Conservation (phyloP, 2,329 filamentous ascomycete species). For the Calonectria hawksworthii region DNA sequence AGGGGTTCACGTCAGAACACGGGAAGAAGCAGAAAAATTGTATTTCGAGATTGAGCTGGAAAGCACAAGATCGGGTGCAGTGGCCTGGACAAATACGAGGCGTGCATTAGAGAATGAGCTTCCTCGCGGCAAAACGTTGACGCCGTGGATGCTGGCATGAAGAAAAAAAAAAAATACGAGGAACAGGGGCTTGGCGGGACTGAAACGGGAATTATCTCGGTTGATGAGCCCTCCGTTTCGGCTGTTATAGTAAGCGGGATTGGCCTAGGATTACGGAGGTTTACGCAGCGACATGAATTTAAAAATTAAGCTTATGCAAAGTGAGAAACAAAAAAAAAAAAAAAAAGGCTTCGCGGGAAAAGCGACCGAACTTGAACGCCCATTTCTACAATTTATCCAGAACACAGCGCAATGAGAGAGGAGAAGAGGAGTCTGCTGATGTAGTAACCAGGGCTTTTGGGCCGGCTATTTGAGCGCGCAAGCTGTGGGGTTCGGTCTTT, state of each 20-base stretch:
- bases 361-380: background rate
- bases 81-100: background rate
- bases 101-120: background rate
- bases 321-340: background rate
- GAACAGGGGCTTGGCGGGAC: background rate
- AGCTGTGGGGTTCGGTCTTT: slow-evolving; percentile 9
- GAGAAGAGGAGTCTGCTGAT: background rate
- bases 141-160: background rate
- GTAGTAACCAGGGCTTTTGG: background rate
- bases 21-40: background rate
- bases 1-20: slow-evolving; percentile 1
- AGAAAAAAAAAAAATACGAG: background rate
- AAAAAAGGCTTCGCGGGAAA: background rate
- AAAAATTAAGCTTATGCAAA: background rate
- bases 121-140: background rate
- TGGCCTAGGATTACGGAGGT: background rate
- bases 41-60: slow-evolving; percentile 1
- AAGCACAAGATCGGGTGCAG: background rate
- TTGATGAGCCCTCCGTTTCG: background rate
- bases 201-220: background rate
- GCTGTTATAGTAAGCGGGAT: background rate
- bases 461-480: background rate
- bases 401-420: background rate
- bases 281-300: background rate
- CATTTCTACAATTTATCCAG: background rate